These are phyloP conservation scores for Cytospora chrysosperma DNA, from an alignment of 2,329 filamentous ascomycete genomes.

Conservation along the genomic window DNA sequence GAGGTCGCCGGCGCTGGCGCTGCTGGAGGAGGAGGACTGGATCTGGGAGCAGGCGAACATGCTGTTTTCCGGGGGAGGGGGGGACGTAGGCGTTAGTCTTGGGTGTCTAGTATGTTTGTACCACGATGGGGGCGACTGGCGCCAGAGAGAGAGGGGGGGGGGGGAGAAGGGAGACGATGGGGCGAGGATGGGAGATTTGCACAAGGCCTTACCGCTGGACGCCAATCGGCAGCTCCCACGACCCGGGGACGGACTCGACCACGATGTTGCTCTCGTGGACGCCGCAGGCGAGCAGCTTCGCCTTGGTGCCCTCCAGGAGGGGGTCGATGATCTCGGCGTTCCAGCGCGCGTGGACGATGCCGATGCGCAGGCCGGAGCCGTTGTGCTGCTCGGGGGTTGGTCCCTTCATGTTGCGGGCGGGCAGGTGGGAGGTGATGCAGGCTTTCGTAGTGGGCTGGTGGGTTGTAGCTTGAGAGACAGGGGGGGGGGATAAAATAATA, in stretches of 20 bases:
- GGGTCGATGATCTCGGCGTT: slow-evolving; percentile 85
- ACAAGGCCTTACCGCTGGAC: slow-evolving; percentile 81
- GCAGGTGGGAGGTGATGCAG: slow-evolving; percentile 47
- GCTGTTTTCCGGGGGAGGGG: background rate
- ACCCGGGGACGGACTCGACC: slow-evolving; percentile 84
- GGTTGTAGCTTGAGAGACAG: background rate
- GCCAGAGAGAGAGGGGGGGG: background rate
- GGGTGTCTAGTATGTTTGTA: slow-evolving; percentile 42
- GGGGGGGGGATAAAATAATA: no score
- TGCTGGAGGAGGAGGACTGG: slow-evolving; percentile 66
- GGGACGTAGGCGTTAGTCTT: no score
- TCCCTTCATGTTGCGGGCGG: slow-evolving; percentile 54
- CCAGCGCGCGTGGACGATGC: slow-evolving; percentile 95
- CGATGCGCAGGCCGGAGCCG: slow-evolving; percentile 78
- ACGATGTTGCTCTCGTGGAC: slow-evolving; percentile 88
- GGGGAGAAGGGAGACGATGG: background rate
- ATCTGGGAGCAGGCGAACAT: slow-evolving; percentile 84
- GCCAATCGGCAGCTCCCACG: slow-evolving; percentile 91
- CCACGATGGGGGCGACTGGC: no score
- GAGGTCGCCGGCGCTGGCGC: slow-evolving; percentile 67
- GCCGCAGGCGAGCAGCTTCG: slow-evolving; percentile 73
- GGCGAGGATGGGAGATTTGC: no score
- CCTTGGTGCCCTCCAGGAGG: slow-evolving; percentile 77
- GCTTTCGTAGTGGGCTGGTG: no score
- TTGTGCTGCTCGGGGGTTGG: slow-evolving; percentile 59